phyloP scores from a whole-genome alignment of 306 rosid species.

The Hylodesmum podocarpum region DNA sequence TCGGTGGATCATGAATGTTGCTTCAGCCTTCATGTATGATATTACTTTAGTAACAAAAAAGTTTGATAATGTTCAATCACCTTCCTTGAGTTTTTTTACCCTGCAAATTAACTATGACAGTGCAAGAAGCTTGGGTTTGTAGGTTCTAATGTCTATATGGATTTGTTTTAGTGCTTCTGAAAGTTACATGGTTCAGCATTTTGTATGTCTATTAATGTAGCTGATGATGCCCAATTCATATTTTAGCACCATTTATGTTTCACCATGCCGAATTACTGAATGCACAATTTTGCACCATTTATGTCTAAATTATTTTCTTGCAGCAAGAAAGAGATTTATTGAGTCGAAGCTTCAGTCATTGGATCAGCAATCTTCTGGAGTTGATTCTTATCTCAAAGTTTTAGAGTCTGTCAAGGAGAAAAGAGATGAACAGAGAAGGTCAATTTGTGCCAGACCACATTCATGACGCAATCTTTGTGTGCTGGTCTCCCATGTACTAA shows the following conservation, averaged over 20 bases:
- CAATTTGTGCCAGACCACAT: conserved; percentile 21
- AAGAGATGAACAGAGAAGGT: conserved; percentile 82
- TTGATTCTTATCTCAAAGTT: conserved; percentile 61
- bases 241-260: conserved; percentile 9
- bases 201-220: neutral
- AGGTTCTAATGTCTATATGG: conserved; percentile 4
- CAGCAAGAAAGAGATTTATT: conserved; percentile 87
- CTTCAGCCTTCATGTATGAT: neutral
- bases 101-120: neutral
- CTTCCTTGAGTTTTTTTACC: conserved; percentile 14
- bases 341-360: conserved; percentile 75
- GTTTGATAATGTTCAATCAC: conserved; percentile 7
- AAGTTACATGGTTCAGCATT: conserved; percentile 17
- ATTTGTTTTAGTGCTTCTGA: neutral
- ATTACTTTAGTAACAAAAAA: neutral
- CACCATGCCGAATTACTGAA: conserved; percentile 17
- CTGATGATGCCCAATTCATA: neutral
- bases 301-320: conserved; percentile 24
- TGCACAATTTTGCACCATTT: neutral
- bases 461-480: conserved; percentile 18
- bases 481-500: conserved; percentile 31
- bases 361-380: conserved; percentile 61
- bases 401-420: conserved; percentile 81
- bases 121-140: neutral
- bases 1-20: neutral